Base-by-base conservation (phyloP, 768 basidiomycete species). In the Xerocomus spinulosus region DNA sequence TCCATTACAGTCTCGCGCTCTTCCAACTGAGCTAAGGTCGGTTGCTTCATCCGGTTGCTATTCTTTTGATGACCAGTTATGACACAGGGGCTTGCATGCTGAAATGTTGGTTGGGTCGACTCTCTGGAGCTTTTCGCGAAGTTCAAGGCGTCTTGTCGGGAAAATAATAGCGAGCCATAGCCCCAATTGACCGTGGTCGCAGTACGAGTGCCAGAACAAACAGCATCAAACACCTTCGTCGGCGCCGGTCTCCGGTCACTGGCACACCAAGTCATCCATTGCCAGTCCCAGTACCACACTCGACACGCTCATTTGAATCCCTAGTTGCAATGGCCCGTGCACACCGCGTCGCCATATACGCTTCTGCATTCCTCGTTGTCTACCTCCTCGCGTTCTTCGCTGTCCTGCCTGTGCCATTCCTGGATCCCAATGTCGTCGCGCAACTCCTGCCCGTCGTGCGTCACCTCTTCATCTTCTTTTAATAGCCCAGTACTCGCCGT, bases 21-120 rank as follows among this genome's bases (percentile, higher is more conserved):
- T 73, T 74, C 73, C 73, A 73, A 69, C 73, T 74, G 73, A 73
- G 60, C 63, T 63, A 60, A 63, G 59, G 55, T 64, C 40, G 47
- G 47, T 23, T 41, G 9, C 9, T 9, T 26, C 15, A n/a, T n/a
- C n/a, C n/a, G n/a, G n/a, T n/a, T n/a, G n/a, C n/a, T n/a, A n/a
- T n/a, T n/a, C n/a, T n/a, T 2, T 23, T 43, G 9, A 34, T 33
- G 39, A 40, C 3, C 6, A n/a, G 23, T 2, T 2, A n/a, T 38
- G 3, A 15, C 0, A 32, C 42, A 32, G 21, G 42, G 12, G n/a
- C n/a, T n/a, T n/a, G n/a, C n/a, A n/a, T n/a, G n/a, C n/a, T n/a
- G n/a, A n/a, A n/a, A n/a, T n/a, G n/a, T n/a, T n/a, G n/a, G n/a
- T n/a, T n/a, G n/a, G n/a, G n/a, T n/a, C n/a, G n/a, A n/a, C n/a